Base-by-base conservation (phyloP, 2,329 filamentous ascomycete species). In the Magnaporthiopsis poae region DNA sequence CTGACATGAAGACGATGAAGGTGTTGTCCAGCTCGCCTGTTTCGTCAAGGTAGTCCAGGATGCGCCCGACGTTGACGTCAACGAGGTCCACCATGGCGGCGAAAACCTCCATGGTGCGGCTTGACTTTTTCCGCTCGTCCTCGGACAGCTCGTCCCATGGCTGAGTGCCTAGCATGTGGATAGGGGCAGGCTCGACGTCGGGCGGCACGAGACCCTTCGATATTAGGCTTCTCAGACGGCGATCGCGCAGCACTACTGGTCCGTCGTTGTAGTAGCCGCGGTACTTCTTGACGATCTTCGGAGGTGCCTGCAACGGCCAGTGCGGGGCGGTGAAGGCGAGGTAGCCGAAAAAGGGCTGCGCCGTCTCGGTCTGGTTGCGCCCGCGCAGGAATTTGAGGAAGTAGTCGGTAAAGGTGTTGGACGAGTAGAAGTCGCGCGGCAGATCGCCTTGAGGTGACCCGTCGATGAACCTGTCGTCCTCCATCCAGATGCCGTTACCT, bases 1-100 rank as follows among this genome's bases (percentile, higher is more conserved):
- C 68, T 5, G 67, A 68, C n/a, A 68, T 56, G 62, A 68, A 69
- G 59, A 61, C 61, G 5, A 68, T 52, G 35, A 68, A 61, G 65
- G 86, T 88, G 72, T 88, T 86, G 69, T 88, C 85, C 0, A 85
- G 77, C 72, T 88, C 85, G 66, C 80, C 83, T 2, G 80, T 83
- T 60, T 80, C 72, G 65, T 83, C 77, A 5, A 88, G 79, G 69
- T 87, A 83, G 59, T 84, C 76, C 33, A 86, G 75, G 2, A 88
- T 81, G 66, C 83, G 83, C 56, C 85, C 85, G 25, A 88, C 81
- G 67, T 86, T 85, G 66, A 73, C 73, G 69, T 88, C 86, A 65
- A 88, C 87, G 65, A 78, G 79, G 67, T 88, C 85, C 4, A 88
- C 85, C 84, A 88, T 88, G 11, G 79, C 86, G 0, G 86, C 86